These are phyloP conservation scores for Russula sp. DNA, from an alignment of 768 basidiomycete species.

Conservation along the genomic window DNA sequence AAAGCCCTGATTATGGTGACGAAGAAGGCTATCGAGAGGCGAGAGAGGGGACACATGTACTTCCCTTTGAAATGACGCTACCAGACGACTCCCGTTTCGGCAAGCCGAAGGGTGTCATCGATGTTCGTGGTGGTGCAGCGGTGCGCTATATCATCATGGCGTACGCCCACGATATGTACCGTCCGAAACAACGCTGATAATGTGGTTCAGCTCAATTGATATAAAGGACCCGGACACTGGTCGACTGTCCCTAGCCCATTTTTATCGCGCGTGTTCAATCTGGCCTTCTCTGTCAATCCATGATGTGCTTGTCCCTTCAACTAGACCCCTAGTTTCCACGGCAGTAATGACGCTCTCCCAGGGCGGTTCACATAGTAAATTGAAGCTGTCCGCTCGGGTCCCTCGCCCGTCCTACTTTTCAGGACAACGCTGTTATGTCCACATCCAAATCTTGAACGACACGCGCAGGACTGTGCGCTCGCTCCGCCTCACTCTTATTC, in stretches of 20 bases:
- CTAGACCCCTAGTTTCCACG: slow-evolving; percentile 51
- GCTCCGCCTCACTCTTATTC: slow-evolving; percentile 54
- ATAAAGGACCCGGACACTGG: slow-evolving; percentile 57
- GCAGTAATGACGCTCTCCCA: slow-evolving; percentile 49
- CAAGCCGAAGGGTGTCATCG: slow-evolving; percentile 49
- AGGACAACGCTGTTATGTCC: slow-evolving; percentile 68
- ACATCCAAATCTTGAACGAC: slow-evolving; percentile 57
- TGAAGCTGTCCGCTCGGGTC: slow-evolving; percentile 57
- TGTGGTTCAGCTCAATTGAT: slow-evolving; percentile 52
- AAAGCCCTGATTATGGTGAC: slow-evolving; percentile 40
- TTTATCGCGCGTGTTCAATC: slow-evolving; percentile 75
- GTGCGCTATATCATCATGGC: slow-evolving; percentile 77
- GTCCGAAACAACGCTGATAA: not conserved
- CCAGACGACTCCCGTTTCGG: slow-evolving; percentile 48
- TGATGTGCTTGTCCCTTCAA: slow-evolving; percentile 50
- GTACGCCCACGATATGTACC: slow-evolving; percentile 36
- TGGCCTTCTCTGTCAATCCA: slow-evolving; percentile 69
- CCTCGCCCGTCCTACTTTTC: slow-evolving; percentile 75
- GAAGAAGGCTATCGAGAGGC: slow-evolving; percentile 56
- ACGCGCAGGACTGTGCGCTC: slow-evolving; percentile 61
- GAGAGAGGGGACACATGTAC: slow-evolving; percentile 53
- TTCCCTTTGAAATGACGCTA: slow-evolving; percentile 70
- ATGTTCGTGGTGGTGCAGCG: slow-evolving; percentile 48
- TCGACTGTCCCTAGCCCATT: slow-evolving; percentile 75
- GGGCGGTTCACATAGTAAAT: slow-evolving; percentile 43